These are phyloP conservation scores for Sextonia rubra DNA, from an alignment of 164 flowering plant species.

Conservation along the genomic window DNA sequence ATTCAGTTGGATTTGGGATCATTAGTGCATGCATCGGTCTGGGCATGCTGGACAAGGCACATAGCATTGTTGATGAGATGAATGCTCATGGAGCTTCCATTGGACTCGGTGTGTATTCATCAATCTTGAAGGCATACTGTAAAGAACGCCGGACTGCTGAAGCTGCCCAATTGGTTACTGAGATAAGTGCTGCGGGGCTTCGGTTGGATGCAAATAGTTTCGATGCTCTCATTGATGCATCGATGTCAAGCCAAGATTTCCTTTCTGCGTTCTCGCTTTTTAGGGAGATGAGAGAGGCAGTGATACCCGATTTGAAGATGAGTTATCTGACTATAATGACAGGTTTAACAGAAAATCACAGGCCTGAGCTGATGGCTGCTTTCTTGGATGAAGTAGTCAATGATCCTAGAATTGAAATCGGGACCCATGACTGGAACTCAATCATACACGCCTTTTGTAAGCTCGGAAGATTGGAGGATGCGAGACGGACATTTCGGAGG, in stretches of 20 bases:
- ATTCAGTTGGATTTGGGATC: slow-evolving; percentile 70
- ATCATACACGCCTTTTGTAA: slow-evolving; percentile 94
- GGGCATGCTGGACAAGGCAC: slow-evolving; percentile 77
- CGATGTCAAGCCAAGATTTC: slow-evolving; percentile 92
- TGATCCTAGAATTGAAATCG: slow-evolving; percentile 79
- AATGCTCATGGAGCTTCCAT: slow-evolving; percentile 58
- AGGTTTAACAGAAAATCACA: slow-evolving; percentile 76
- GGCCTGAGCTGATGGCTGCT: slow-evolving; percentile 96
- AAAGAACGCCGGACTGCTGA: slow-evolving; percentile 81
- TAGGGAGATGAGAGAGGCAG: slow-evolving; percentile 87
- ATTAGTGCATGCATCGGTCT: slow-evolving; percentile 72
- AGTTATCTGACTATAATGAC: slow-evolving; percentile 97
- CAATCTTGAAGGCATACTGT: slow-evolving; percentile 80
- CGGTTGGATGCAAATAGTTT: slow-evolving; percentile 55
- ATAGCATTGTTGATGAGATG: slow-evolving; percentile 78
- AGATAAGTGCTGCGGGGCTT: slow-evolving; percentile 61
- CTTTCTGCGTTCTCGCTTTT: slow-evolving; percentile 85
- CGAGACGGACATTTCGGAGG: slow-evolving; percentile 85
- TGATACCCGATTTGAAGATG: slow-evolving; percentile 56
- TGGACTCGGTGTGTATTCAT: slow-evolving; percentile 83
- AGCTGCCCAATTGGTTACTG: slow-evolving; percentile 81
- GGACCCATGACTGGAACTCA: slow-evolving; percentile 98
- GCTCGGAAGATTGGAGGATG: slow-evolving; percentile 83
- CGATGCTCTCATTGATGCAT: slow-evolving; percentile 76
- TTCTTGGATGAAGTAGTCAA: slow-evolving; percentile 87